Conservation (phyloP, 2,329 filamentous ascomycete genomes). For the Beauveria brongniartii region DNA sequence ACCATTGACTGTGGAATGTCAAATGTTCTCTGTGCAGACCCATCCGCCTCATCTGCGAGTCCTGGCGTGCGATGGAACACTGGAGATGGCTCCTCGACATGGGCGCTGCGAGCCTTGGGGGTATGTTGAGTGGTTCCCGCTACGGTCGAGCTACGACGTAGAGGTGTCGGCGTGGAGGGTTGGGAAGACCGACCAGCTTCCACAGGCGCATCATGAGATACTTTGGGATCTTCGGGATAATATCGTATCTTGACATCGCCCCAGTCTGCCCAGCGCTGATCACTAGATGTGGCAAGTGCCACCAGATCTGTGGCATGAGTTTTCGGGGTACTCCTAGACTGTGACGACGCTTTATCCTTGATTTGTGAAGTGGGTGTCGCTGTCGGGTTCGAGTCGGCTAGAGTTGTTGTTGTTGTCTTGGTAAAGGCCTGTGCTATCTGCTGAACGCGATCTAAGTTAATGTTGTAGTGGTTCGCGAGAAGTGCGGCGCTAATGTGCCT, state of each 20-base stretch:
- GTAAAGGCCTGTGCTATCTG: conserved; percentile 76
- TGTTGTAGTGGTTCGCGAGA: conserved; percentile 77
- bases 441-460: conserved; percentile 71
- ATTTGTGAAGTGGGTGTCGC: conserved; percentile 45
- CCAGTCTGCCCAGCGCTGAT: conserved; percentile 64
- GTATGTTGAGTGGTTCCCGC: conserved; percentile 31
- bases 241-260: conserved; percentile 74
- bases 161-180: conserved; percentile 67
- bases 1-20: conserved; percentile 56
- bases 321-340: conserved; percentile 38
- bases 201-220: conserved; percentile 11
- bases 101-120: conserved; percentile 28
- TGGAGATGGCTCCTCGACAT: conserved; percentile 39
- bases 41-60: conserved; percentile 25
- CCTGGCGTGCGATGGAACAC: conserved; percentile 35
- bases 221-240: conserved; percentile 46
- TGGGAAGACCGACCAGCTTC: conserved; percentile 33
- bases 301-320: conserved; percentile 80
- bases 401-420: conserved; percentile 54
- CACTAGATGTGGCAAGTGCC: conserved; percentile 57
- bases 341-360: conserved; percentile 58
- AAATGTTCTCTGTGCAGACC: conserved; percentile 47
- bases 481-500: conserved; percentile 63
- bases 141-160: conserved; percentile 59
- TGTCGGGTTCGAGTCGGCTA: conserved; percentile 43